Conservation (phyloP, 352 stramenopile species). For the Phytophthora hibernalis region DNA sequence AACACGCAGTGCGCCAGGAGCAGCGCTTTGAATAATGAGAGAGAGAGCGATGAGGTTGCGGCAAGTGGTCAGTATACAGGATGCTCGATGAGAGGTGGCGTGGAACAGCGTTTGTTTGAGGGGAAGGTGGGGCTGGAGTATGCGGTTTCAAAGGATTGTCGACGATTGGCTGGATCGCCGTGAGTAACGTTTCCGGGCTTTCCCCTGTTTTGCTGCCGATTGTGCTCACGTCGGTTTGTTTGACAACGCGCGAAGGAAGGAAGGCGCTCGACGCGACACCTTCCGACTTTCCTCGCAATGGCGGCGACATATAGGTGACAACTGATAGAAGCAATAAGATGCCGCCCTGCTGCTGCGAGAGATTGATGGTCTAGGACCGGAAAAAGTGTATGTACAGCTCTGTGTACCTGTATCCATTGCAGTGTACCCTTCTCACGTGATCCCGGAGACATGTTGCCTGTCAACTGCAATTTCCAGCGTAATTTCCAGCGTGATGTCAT, state of each 20-base stretch:
- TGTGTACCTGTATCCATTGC: too few relatives aligned
- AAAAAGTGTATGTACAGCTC: not conserved
- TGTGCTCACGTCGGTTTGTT: slow-evolving; percentile 24
- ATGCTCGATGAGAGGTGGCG: not conserved
- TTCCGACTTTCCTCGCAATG: slow-evolving; percentile 6
- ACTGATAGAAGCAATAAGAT: slow-evolving; percentile 24
- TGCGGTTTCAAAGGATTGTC: slow-evolving; percentile 1
- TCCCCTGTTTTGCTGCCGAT: slow-evolving; percentile 25
- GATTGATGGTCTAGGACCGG: not conserved
- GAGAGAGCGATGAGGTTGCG: slow-evolving; percentile 3
- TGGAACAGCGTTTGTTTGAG: not conserved
- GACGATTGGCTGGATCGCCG: slow-evolving; percentile 20
- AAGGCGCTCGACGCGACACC: not conserved
- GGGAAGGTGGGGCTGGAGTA: not conserved
- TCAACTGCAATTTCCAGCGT: not conserved
- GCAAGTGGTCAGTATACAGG: not conserved
- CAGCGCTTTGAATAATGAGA: slow-evolving; percentile 35
- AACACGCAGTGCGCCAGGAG: not conserved
- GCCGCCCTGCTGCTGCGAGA: not conserved
- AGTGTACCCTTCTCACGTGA: not conserved
- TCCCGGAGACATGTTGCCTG: not conserved
- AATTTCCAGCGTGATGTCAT: slow-evolving; percentile 2
- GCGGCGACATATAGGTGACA: slow-evolving; percentile 12
- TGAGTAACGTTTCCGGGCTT: slow-evolving; percentile 27
- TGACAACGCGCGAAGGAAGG: slow-evolving; percentile 11